Conservation (phyloP, 148 eudicot genomes). For the Fagopyrum tataricum region DNA sequence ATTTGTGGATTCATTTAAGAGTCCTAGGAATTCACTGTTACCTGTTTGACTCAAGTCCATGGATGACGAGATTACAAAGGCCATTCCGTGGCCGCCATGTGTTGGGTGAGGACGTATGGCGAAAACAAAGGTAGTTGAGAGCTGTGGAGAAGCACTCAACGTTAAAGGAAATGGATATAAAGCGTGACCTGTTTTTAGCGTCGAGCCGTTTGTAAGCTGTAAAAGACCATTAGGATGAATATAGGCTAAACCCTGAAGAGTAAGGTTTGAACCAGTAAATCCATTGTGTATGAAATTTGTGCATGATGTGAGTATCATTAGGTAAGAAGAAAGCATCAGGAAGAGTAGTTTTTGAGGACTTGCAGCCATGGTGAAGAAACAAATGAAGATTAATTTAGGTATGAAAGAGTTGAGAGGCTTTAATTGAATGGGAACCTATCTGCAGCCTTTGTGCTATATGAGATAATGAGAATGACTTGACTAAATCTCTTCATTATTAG, state of each 20-base stretch:
- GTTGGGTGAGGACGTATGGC: not conserved
- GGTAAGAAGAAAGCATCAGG: not conserved
- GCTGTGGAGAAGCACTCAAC: not conserved
- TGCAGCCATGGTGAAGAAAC: not conserved
- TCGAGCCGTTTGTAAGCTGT: constrained; percentile 5
- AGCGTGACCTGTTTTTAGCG: not conserved
- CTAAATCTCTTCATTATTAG: too few species aligned
- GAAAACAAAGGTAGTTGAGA: not conserved
- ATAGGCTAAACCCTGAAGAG: constrained; percentile 4
- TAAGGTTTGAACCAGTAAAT: constrained; percentile 10
- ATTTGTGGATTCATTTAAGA: not conserved
- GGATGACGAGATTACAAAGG: constrained; percentile 2
- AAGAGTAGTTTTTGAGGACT: not conserved
- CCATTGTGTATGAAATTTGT: constrained; percentile 14
- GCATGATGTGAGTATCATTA: not conserved
- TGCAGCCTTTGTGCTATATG: too few species aligned
- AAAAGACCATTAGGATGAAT: not conserved
- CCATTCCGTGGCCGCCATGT: not conserved
- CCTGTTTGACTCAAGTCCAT: not conserved
- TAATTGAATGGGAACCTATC: too few species aligned
- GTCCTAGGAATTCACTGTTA: not conserved
- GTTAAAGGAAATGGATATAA: not conserved
- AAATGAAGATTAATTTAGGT: too few species aligned
- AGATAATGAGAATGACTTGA: too few species aligned
- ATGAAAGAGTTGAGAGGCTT: too few species aligned